Conservation (phyloP, 768 basidiomycete species). For the Amanita rubescens region DNA sequence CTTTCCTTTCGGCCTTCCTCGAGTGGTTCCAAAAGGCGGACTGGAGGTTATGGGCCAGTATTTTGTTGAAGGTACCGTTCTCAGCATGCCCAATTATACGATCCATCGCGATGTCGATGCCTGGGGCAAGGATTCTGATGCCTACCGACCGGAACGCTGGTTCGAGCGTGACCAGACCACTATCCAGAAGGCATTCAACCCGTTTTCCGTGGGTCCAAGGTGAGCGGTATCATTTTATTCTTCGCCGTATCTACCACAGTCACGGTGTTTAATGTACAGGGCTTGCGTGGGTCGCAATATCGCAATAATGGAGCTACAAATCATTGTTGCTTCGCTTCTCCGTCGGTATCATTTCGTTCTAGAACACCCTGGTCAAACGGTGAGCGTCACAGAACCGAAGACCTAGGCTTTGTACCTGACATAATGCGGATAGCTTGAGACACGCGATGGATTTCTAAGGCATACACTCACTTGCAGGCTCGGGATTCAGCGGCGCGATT, state of each 20-base stretch:
- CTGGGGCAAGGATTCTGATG: slow-evolving; percentile 77
- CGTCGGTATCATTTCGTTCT: slow-evolving; percentile 71
- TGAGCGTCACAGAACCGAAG: slow-evolving; percentile 22
- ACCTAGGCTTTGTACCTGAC: background rate
- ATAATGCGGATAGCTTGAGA: slow-evolving; percentile 45
- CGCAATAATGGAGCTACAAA: slow-evolving; percentile 68
- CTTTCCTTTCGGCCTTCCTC: slow-evolving; percentile 75
- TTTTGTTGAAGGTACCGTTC: slow-evolving; percentile 64
- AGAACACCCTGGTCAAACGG: slow-evolving; percentile 49
- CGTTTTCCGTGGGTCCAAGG: slow-evolving; percentile 81
- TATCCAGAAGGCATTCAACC: slow-evolving; percentile 74
- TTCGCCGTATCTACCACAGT: background rate
- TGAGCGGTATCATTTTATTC: slow-evolving; percentile 19
- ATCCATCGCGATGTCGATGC: slow-evolving; percentile 65
- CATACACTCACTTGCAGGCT: slow-evolving; percentile 72
- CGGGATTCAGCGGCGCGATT: slow-evolving; percentile 60
- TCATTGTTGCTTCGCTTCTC: slow-evolving; percentile 77
- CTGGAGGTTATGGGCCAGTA: slow-evolving; percentile 46
- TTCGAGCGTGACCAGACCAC: slow-evolving; percentile 57
- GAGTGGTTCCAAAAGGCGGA: slow-evolving; percentile 72
- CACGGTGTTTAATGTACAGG: slow-evolving; percentile 29
- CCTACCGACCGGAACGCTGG: slow-evolving; percentile 80
- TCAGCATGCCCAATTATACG: slow-evolving; percentile 77
- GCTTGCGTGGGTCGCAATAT: slow-evolving; percentile 83
- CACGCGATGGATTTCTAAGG: slow-evolving; percentile 80